phyloP scores from a whole-genome alignment of 352 stramenopile genomes.

The Pythium diclinum region DNA sequence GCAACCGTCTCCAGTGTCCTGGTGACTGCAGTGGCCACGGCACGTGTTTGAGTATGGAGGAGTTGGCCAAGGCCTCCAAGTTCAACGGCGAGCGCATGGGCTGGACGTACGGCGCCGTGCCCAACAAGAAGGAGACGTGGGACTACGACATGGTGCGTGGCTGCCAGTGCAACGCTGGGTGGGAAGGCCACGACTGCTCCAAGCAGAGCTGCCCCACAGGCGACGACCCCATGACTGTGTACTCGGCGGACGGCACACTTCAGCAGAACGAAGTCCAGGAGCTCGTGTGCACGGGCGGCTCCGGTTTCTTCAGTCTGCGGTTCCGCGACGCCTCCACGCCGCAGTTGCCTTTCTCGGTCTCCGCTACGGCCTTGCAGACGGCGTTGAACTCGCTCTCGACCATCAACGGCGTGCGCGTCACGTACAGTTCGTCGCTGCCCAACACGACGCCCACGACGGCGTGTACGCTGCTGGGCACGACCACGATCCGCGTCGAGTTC shows the following conservation, averaged over 20 bases:
- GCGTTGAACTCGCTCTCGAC: slow-evolving; percentile 44
- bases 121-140: slow-evolving; percentile 86
- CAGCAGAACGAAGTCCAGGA: slow-evolving; percentile 84
- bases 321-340: slow-evolving; percentile 68
- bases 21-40: slow-evolving; percentile 81
- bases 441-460: slow-evolving; percentile 26
- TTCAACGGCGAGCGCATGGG: slow-evolving; percentile 56
- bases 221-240: slow-evolving; percentile 83
- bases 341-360: slow-evolving; percentile 48
- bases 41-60: slow-evolving; percentile 78
- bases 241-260: slow-evolving; percentile 23
- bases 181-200: slow-evolving; percentile 88
- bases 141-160: slow-evolving; percentile 86
- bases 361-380: slow-evolving; percentile 25
- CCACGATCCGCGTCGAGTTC: slow-evolving; percentile 63
- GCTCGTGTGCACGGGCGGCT: slow-evolving; percentile 58
- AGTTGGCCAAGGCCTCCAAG: slow-evolving; percentile 50
- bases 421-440: slow-evolving; percentile 33
- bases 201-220: slow-evolving; percentile 84
- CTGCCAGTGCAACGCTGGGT: slow-evolving; percentile 86
- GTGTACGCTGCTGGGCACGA: slow-evolving; percentile 47
- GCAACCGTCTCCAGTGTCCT: slow-evolving; percentile 64
- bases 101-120: slow-evolving; percentile 61
- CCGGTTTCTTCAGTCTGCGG: slow-evolving; percentile 62
- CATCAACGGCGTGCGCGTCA: slow-evolving; percentile 47